These are phyloP conservation scores for Aspergillus hortae DNA, from an alignment of 2,329 filamentous ascomycete species.

Conservation along the genomic window DNA sequence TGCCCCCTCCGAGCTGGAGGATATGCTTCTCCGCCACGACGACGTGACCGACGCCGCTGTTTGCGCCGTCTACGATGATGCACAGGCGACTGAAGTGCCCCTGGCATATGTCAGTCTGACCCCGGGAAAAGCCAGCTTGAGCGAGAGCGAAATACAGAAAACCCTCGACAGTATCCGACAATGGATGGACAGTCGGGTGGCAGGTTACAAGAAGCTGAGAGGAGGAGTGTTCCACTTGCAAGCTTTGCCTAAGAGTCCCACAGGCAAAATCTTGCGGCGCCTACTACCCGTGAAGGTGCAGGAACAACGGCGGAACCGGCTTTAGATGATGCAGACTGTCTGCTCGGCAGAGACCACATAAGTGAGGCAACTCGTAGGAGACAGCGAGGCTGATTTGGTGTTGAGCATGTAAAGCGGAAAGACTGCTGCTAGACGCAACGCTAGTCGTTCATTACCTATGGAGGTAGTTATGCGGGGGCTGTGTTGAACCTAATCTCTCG, in stretches of 20 bases:
- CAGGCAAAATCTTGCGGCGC: slow-evolving; percentile 18
- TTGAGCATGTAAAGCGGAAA: no score
- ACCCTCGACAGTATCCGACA: slow-evolving; percentile 6
- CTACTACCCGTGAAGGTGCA: slow-evolving; percentile 12
- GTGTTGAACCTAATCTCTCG: no score
- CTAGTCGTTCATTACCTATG: no score
- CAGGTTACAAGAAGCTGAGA: slow-evolving; percentile 20
- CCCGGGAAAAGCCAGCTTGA: neutral
- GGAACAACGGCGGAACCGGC: neutral
- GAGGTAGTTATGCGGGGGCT: no score
- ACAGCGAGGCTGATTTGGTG: no score
- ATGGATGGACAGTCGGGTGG: slow-evolving; percentile 13
- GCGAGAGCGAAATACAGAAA: slow-evolving; percentile 5
- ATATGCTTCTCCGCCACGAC: slow-evolving; percentile 7
- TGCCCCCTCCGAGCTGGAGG: slow-evolving; percentile 11
- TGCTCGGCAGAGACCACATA: no score
- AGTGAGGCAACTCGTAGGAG: no score
- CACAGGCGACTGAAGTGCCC: slow-evolving; percentile 19
- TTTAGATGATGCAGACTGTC: neutral
- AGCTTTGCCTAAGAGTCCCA: slow-evolving; percentile 15
- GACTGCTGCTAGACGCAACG: no score
- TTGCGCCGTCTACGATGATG: slow-evolving; percentile 18
- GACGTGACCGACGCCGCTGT: slow-evolving; percentile 19
- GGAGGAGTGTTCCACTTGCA: slow-evolving; percentile 19
- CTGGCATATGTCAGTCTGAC: slow-evolving; percentile 17